Percentiles rank a stretch among this genome's conserved stretches.
phyloP scores from a whole-genome alignment of 305 asterid genomes.

The Fraxinus dipetala region DNA sequence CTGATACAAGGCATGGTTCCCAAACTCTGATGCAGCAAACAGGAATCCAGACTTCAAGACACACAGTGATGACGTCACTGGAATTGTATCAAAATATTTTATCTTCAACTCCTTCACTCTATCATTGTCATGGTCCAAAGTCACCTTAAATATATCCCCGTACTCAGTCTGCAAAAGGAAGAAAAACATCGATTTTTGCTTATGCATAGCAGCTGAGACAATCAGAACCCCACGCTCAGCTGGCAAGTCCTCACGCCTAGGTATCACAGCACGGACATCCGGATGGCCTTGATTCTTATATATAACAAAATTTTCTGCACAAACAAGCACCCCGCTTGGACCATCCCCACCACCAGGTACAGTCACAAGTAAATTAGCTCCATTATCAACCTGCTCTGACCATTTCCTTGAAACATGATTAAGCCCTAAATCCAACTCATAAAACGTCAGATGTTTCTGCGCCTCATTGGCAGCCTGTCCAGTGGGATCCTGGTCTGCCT shows the following conservation, averaged over 20 bases:
- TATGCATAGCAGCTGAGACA: conserved; percentile 89
- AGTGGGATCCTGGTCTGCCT: conserved; percentile 96
- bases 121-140: conserved; percentile 79
- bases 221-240: conserved; percentile 96
- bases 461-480: conserved; percentile 93
- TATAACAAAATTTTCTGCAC: conserved; percentile 93
- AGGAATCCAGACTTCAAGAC: conserved; percentile 91
- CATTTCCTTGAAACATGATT: conserved; percentile 96
- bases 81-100: conserved; percentile 91
- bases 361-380: conserved; percentile 93
- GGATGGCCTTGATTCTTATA: conserved; percentile 95
- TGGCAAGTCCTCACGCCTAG: conserved; percentile 89
- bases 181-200: conserved; percentile 95
- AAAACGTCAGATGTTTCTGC: conserved; percentile 85
- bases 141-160: conserved; percentile 89
- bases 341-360: conserved; percentile 99
- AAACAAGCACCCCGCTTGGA: conserved; percentile 98
- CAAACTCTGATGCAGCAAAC: conserved; percentile 98
- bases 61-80: conserved; percentile 85
- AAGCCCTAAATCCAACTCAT: conserved; percentile 83
- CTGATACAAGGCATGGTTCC: conserved; percentile 93
- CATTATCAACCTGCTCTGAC: conserved; percentile 94
- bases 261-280: conserved; percentile 92
- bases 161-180: conserved; percentile 96
- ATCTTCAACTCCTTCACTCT: conserved; percentile 86